Conservation (phyloP, 129 eudicot genomes). For the Solidago caesia region DNA sequence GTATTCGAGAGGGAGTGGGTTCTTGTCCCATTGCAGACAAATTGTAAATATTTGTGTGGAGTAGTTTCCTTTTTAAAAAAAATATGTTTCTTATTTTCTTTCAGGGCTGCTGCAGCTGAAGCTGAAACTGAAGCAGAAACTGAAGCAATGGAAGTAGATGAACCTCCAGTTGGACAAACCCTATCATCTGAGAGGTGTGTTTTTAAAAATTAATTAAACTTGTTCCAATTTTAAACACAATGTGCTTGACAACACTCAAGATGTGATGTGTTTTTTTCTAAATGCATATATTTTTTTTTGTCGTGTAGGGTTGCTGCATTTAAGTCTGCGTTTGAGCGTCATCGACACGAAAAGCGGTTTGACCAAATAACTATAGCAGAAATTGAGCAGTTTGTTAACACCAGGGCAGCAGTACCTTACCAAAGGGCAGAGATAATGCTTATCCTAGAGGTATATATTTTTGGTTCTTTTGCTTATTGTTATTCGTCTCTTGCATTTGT, state of each 20-base stretch:
- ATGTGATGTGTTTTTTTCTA: neutral
- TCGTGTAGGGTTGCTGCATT: constrained; percentile 73
- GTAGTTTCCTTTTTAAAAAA: no score
- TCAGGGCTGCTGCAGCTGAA: constrained; percentile 24
- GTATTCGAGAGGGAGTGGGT: no score
- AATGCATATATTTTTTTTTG: constrained; percentile 9
- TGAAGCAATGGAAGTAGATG: constrained; percentile 87
- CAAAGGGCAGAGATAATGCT: constrained; percentile 59
- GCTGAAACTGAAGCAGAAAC: constrained; percentile 35
- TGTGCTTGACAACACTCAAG: neutral
- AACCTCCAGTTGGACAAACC: constrained; percentile 46
- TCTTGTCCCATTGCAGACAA: no score
- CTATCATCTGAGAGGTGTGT: constrained; percentile 63
- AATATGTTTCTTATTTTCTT: constrained; percentile 4
- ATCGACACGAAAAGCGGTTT: constrained; percentile 73
- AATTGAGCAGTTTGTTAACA: constrained; percentile 63
- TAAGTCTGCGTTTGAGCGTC: constrained; percentile 69
- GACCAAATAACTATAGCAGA: constrained; percentile 73
- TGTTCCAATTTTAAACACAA: neutral
- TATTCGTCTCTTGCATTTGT: neutral
- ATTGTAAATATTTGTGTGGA: no score
- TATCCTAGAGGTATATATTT: constrained; percentile 58
- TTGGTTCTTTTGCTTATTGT: neutral
- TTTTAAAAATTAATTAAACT: neutral
- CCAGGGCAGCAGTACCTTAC: constrained; percentile 59